Evolutionary conservation across 805 yeast genomes (phyloP), one percentile per base, ranked within the genome.

Genomic region (Ogataea methylovora): DNA sequence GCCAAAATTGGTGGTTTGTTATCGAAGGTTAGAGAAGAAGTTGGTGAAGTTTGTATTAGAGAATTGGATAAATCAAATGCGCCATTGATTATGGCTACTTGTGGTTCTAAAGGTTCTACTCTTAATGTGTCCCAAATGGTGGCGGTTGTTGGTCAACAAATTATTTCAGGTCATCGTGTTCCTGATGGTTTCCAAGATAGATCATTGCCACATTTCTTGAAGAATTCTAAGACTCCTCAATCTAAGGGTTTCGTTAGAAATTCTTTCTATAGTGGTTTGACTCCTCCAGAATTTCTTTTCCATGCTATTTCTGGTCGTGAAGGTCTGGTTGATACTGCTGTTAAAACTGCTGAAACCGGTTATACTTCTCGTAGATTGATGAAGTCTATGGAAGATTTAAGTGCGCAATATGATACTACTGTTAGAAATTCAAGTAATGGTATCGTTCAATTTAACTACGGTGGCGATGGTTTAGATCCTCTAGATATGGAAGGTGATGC

Each of bases 131-230:
- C 98, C 11, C 99, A 92, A 67, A 92, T 92, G 99, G 97, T 92
- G 71, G 99, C 99, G 0, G 96, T 90, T 56, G 98, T 92, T 20
- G 98, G 98, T 36, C 99, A 92, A 65, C 99, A 92, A 63, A 92
- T 92, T 67, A 92, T 92, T 48, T 80, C 95, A 4, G 99, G 99
- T 61, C 84, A 86, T 56, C 94, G 99, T 73, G 98, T 92, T 41
- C 97, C 98, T 17, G 95, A 92, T 69, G 99, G 99, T n/a, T 92
- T 92, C 72, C 97, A 92, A 61, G 97, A 92, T 63, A 79, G 99
- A 61, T 86, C 98, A 0, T 66, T 92, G 46, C 99, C 99, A 10
- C 99, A 92, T 63, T 92, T 92, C 67, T 78, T 85, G 31, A 92
- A 94, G 61, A 84, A 84, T 60, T 88, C 97, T 45, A 88, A 90